phyloP scores from a whole-genome alignment of 2,329 filamentous ascomycete species.

The Aspergillus awamori region DNA sequence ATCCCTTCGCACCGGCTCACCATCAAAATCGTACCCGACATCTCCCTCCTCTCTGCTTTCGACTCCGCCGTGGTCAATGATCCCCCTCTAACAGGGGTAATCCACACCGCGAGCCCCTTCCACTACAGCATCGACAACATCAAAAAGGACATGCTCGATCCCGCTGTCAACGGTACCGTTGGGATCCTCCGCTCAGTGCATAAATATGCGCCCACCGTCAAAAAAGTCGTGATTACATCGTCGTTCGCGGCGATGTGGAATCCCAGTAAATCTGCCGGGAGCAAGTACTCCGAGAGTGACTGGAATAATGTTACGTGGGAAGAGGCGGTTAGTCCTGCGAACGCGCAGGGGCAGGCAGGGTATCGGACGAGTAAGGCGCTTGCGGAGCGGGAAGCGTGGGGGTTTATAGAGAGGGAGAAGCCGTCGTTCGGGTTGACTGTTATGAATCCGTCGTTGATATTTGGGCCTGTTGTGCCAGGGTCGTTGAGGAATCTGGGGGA shows the following conservation, averaged over 20 bases:
- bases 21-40: conserved; percentile 69
- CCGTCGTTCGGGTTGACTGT: conserved; percentile 60
- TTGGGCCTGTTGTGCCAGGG: conserved; percentile 61
- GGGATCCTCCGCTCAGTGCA: conserved; percentile 62
- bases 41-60: conserved; percentile 65
- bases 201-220: conserved; percentile 62
- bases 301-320: conserved; percentile 43
- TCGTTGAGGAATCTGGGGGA: conserved; percentile 60
- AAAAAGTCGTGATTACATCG: conserved; percentile 68
- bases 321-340: conserved; percentile 27
- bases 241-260: conserved; percentile 64
- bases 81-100: conserved; percentile 68
- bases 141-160: conserved; percentile 23
- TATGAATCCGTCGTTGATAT: conserved; percentile 62
- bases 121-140: conserved; percentile 60
- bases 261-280: conserved; percentile 35
- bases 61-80: conserved; percentile 60
- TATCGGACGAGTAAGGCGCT: conserved; percentile 54
- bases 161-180: conserved; percentile 61
- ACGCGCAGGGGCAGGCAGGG: conserved; percentile 15
- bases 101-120: conserved; percentile 73
- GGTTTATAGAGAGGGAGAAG: conserved; percentile 55
- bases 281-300: conserved; percentile 27
- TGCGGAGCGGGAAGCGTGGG: conserved; percentile 63
- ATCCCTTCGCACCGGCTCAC: conserved; percentile 56